phyloP scores from a whole-genome alignment of 805 yeast species.

The Dipodascus albidus region DNA sequence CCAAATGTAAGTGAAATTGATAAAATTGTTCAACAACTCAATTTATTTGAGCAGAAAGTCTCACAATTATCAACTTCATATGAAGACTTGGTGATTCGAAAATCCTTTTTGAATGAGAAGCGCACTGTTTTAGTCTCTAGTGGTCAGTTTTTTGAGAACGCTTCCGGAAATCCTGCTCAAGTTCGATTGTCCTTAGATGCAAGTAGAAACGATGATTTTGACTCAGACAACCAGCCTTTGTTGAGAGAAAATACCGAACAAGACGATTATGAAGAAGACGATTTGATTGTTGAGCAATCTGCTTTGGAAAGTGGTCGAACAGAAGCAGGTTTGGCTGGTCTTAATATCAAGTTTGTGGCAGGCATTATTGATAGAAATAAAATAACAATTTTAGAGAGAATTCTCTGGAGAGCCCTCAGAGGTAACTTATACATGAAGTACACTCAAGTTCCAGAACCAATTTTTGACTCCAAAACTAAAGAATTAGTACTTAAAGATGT shows the following conservation, averaged over 20 bases:
- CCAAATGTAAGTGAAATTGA: constrained; percentile 55
- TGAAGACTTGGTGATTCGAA: constrained; percentile 46
- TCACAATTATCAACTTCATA: constrained; percentile 56
- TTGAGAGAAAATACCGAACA: constrained; percentile 5
- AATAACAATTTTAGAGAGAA: constrained; percentile 60
- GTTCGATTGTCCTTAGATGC: constrained; percentile 17
- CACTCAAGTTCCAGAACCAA: constrained; percentile 54
- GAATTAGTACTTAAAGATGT: constrained; percentile 60
- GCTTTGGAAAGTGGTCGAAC: constrained; percentile 21
- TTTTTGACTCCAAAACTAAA: constrained; percentile 46
- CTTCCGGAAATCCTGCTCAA: constrained; percentile 21
- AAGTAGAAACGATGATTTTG: constrained; percentile 22
- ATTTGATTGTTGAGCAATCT: constrained; percentile 8
- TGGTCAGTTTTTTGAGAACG: constrained; percentile 36
- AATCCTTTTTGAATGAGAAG: constrained; percentile 57
- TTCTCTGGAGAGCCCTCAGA: constrained; percentile 85
- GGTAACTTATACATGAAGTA: constrained; percentile 80
- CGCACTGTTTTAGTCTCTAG: constrained; percentile 47
- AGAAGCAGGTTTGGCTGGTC: constrained; percentile 12
- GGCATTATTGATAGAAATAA: constrained; percentile 74
- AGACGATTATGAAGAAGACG: constrained; percentile 16
- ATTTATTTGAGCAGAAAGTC: constrained; percentile 58
- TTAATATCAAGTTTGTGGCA: constrained; percentile 43
- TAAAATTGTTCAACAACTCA: constrained; percentile 50
- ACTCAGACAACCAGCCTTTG: constrained; percentile 24